Base-by-base conservation (phyloP, 441 rosid species). In the Gossypium aridum region DNA sequence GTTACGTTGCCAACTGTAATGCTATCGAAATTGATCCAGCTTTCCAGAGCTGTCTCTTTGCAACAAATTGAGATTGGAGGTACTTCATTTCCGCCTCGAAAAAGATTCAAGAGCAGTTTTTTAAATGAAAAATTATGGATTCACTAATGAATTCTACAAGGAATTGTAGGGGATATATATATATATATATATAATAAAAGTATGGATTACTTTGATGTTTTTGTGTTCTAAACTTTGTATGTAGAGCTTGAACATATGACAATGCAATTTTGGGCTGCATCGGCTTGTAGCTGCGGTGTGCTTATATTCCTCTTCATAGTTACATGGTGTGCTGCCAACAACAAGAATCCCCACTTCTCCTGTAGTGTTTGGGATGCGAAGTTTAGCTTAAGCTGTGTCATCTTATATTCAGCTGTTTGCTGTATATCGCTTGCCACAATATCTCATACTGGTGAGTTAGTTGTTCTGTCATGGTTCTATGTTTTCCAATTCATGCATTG, bases 201-300 rank as follows among this genome's bases (percentile, higher is more conserved):
- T 31, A 31, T 31, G 37, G 37, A 55, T 55, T 22, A 8, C 22
- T 39, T 73, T 80, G 73, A 59, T 76, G 20, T 28, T 63, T 16
- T 31, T 17, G 37, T 31, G 7, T 31, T 70, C 31, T 59, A 22
- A 26, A 14, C 39, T 43, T 31, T 22, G 73, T 71, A 13, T 77
- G 74, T 86, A 93, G 99, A 91, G 84, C 79, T 93, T 63, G 78
- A 87, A 56, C 89, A 91, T 80, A 78, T 87, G 80, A 87, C 86
- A 37, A 79, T 93, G 96, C 96, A 91, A 70, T 93, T 88, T 77
- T 96, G 97, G 96, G 89, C 91, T 20, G 80, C 94, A 7, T 84
- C 85, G 10, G 91, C 86, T 23, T 82, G 91, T 78, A 87, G 92
- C 77, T 86, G 86, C 51, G 81, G 88, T 23, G 92, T 96, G 79